Base-by-base conservation (phyloP, 441 rosid genomes). In the Corymbia calophylla region DNA sequence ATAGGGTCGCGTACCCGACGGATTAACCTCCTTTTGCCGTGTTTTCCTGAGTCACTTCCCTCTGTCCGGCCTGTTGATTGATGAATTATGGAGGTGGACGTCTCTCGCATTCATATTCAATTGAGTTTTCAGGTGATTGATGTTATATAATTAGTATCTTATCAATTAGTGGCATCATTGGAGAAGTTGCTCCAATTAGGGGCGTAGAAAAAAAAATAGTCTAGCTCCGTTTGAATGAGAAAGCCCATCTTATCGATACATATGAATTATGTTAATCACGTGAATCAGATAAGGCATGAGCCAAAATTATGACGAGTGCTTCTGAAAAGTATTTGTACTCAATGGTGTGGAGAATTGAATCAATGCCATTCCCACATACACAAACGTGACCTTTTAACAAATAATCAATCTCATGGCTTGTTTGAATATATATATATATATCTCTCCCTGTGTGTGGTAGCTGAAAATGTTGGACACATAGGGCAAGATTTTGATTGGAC, bases 1-100 rank as follows among this genome's bases (percentile, higher is more conserved):
- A 11, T 23, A 39, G n/a, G 84, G 27, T 8, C 3, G n/a, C 3
- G 5, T 5, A 2, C 84, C 0, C 8, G 51, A 21, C 17, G 1
- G 23, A 5, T 19, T 70, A 70, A 70, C 8, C 81, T 19, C 2
- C 5, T 73, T 73, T 39, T 2, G 17, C 84, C 51, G 5, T 4
- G 1, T 73, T 73, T 73, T 73, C 1, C 9, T 29, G 9, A 23
- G 3, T 7, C 51, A 25, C 9, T 39, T 44, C 14, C 48, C 27
- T 73, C 6, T 12, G 17, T 73, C 18, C 27, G 4, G 51, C 84
- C 51, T 39, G 39, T 19, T 2, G 84, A 14, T 21, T 25, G 16
- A 44, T 7, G n/a, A 73, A 25, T 11, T 44, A 39, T 25, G 49
- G 51, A 73, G n/a, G 23, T 73, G 9, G 18, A 44, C 84, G 12